Conservation (phyloP, 805 yeast genomes). For the Saccharomycopsis capsularis region DNA sequence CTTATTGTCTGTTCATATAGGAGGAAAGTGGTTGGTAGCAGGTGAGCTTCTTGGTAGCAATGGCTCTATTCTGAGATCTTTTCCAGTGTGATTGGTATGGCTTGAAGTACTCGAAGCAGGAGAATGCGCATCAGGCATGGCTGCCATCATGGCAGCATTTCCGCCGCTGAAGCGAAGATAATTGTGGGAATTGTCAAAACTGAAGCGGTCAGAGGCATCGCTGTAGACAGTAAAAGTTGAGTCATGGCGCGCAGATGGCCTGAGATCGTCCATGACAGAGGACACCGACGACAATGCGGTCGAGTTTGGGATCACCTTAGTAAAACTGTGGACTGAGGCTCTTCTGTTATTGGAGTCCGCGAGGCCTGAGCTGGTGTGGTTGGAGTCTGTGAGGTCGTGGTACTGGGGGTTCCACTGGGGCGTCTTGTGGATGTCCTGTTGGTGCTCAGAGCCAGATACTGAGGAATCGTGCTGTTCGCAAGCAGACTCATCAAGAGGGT, state of each 20-base stretch:
- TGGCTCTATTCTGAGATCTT: conserved; percentile 13
- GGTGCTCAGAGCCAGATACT: neutral
- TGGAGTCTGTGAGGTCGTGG: conserved; percentile 4
- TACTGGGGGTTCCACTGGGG: conserved; percentile 11
- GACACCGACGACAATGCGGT: conserved; percentile 1
- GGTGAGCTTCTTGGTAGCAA: conserved; percentile 11
- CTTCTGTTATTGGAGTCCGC: conserved; percentile 4
- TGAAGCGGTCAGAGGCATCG: conserved; percentile 18
- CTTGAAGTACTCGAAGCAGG: conserved; percentile 11
- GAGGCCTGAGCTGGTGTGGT: neutral
- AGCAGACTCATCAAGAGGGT: neutral
- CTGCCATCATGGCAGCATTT: neutral
- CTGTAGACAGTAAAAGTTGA: conserved; percentile 15
- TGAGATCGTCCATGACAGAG: conserved; percentile 3
- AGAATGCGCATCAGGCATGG: neutral
- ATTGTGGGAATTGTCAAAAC: conserved; percentile 18
- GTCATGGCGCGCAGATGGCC: conserved; percentile 6
- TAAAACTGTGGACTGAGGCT: conserved; percentile 5
- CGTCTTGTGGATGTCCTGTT: neutral
- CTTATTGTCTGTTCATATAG: neutral
- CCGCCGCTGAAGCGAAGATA: too few relatives aligned
- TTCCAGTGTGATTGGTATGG: neutral
- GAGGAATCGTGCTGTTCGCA: neutral
- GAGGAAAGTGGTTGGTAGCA: neutral
- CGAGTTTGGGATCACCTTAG: conserved; percentile 7